Evolutionary conservation across 2,329 filamentous ascomycete genomes (phyloP).

Genomic region (Alternaria panax): DNA sequence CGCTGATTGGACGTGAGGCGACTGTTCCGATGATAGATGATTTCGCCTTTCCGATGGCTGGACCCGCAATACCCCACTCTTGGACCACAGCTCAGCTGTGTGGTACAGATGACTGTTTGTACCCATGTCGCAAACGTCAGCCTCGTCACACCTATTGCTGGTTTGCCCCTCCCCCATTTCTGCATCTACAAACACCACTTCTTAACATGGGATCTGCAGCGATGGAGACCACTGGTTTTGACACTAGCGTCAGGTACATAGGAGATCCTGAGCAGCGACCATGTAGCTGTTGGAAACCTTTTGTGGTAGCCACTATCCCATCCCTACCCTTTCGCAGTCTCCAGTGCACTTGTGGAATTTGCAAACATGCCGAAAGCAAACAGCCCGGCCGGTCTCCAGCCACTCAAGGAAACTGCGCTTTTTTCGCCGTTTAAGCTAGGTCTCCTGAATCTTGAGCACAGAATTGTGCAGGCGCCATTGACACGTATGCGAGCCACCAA

Average conservation of each 20-base stretch:
- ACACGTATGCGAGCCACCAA: constrained; percentile 58
- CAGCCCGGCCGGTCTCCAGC: constrained; percentile 38
- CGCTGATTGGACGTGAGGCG: constrained; percentile 25
- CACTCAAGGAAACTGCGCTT: constrained; percentile 41
- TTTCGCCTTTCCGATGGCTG: constrained; percentile 8
- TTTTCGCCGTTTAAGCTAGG: constrained; percentile 46
- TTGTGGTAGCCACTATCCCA: constrained; percentile 1
- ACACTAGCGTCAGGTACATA: constrained; percentile 40
- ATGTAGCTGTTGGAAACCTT: constrained; percentile 15
- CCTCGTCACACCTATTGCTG: constrained; percentile 10
- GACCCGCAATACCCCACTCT: constrained; percentile 31
- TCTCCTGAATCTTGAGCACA: constrained; percentile 48
- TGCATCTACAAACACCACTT: constrained; percentile 33
- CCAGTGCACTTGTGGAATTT: background rate
- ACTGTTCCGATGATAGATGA: constrained; percentile 7
- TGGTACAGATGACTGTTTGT: constrained; percentile 6
- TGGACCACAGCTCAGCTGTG: constrained; percentile 2
- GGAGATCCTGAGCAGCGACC: constrained; percentile 23
- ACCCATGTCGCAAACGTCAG: background rate
- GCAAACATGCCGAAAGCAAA: constrained; percentile 43
- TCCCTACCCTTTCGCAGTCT: background rate
- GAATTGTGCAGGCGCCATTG: constrained; percentile 50
- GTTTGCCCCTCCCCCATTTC: constrained; percentile 37
- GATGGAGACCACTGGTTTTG: constrained; percentile 10
- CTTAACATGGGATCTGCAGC: constrained; percentile 28